These are phyloP conservation scores for Camellia japonica DNA, from an alignment of 148 eudicot genomes.

Conservation along the genomic window DNA sequence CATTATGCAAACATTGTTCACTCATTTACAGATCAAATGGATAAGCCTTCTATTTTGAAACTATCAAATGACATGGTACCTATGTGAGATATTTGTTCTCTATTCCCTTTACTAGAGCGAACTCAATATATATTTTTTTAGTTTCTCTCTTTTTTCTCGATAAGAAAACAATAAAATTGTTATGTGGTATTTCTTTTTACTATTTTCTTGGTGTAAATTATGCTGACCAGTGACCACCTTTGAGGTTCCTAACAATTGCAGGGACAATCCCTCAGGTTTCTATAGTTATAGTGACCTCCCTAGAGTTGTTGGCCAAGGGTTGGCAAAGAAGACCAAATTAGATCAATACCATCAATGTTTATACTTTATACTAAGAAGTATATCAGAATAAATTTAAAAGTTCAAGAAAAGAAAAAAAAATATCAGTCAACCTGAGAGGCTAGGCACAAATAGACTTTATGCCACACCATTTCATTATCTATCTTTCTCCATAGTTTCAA, in stretches of 20 bases:
- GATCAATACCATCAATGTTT: not conserved
- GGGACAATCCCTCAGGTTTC: slow-evolving; percentile 3
- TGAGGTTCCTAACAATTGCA: not conserved
- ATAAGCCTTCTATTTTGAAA: slow-evolving; percentile 59
- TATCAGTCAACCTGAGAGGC: too few species aligned
- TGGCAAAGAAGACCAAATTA: not conserved
- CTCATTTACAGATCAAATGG: slow-evolving; percentile 32
- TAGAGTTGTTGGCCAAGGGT: not conserved
- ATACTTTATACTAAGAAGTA: not conserved
- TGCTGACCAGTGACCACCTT: not conserved
- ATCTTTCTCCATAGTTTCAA: slow-evolving; percentile 1
- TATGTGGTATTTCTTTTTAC: not conserved
- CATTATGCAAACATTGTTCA: slow-evolving; percentile 91
- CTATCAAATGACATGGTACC: slow-evolving; percentile 81
- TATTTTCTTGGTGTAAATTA: not conserved
- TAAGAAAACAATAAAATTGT: not conserved
- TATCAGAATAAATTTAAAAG: not conserved
- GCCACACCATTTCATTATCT: not conserved
- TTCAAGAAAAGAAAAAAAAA: not conserved
- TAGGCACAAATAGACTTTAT: too few species aligned
- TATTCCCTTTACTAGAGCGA: slow-evolving; percentile 3
- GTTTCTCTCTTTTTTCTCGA: not conserved
- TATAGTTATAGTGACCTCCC: not conserved
- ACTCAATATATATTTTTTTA: not conserved
- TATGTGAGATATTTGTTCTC: slow-evolving; percentile 14